These are phyloP conservation scores for Adiantum capillusveneris DNA, from an alignment of 75 land plant genomes.

Conservation along the genomic window DNA sequence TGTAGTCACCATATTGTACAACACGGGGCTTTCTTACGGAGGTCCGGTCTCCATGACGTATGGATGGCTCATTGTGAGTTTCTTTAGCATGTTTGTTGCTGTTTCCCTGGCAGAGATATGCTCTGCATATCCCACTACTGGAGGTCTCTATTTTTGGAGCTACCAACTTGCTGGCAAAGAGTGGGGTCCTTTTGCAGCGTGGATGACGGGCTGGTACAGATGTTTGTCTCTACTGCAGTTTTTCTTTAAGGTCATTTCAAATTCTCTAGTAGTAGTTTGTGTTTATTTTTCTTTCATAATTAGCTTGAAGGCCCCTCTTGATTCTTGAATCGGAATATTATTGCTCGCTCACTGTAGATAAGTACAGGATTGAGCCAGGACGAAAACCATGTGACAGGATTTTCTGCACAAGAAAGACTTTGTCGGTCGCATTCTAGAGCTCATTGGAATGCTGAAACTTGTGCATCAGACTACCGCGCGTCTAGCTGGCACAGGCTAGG, in stretches of 20 bases:
- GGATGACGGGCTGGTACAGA: constrained; percentile 47
- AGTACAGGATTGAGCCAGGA: not conserved
- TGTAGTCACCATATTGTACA: constrained; percentile 39
- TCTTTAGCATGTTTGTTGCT: constrained; percentile 38
- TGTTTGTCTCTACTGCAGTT: not conserved
- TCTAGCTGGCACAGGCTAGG: no score
- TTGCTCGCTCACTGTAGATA: no score
- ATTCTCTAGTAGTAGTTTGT: not conserved
- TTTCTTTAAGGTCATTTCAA: not conserved
- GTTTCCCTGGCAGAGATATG: constrained; percentile 57
- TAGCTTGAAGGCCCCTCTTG: not conserved
- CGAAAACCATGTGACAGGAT: not conserved
- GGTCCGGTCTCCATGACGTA: constrained; percentile 43
- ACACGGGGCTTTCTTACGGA: constrained; percentile 39
- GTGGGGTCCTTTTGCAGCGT: constrained; percentile 51
- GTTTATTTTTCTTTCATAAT: not conserved
- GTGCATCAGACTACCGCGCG: no score
- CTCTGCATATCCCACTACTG: constrained; percentile 53
- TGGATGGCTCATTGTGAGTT: constrained; percentile 42
- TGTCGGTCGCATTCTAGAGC: no score
- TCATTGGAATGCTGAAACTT: no score
- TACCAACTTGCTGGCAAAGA: constrained; percentile 27
- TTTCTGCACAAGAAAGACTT: not conserved
- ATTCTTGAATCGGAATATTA: no score
- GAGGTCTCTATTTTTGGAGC: constrained; percentile 56